Evolutionary conservation across 129 eudicot genomes (phyloP), one percentile per base, ranked within the genome.

Genomic region (Erigeron canadensis): DNA sequence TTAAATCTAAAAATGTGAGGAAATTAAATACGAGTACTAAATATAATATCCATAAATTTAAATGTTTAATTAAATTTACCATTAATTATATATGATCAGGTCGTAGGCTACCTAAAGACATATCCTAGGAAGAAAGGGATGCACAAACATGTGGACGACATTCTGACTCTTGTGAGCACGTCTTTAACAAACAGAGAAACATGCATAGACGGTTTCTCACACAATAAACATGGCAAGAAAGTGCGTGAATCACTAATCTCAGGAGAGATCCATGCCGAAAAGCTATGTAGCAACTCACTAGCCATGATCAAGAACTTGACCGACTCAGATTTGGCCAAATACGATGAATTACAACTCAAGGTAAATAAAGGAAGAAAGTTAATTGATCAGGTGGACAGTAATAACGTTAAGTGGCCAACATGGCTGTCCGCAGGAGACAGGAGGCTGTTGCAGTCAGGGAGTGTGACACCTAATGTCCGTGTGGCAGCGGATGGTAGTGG

Each of bases 401-500:
- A n/a, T n/a, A n/a, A 44, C 10, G 73, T 66, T 16, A 34, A 40
- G n/a, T 91, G 92, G 90, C 98, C 98, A 66, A 75, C 75, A 70
- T 88, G 98, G 98, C 58, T 91, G 70, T 85, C 98, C 0, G 81
- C 74, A 1, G 91, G 91, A 4, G 96, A 91, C 61, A 47, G 96
- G 73, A 61, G 83, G 82, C 40, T 88, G 82, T 80, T 91, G 82
- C 93, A 88, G 82, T 73, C 88, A 0, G 75, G 89, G 16, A 60
- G 79, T 0, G 81, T 77, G 75, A 86, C 83, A 40, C 84, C 95
- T 22, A 55, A 91, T n/a, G 95, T 84, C 74, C 86, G 81, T 47
- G 97, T 91, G 83, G 96, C 98, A 39, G 89, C 89, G 10, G 96
- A 91, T 19, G 98, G 98, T 0, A 83, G 84, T 16, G 98, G 98